Conservation (phyloP, 1,139 yeast genomes). For the Zhuliangozyma blackwelliae region DNA sequence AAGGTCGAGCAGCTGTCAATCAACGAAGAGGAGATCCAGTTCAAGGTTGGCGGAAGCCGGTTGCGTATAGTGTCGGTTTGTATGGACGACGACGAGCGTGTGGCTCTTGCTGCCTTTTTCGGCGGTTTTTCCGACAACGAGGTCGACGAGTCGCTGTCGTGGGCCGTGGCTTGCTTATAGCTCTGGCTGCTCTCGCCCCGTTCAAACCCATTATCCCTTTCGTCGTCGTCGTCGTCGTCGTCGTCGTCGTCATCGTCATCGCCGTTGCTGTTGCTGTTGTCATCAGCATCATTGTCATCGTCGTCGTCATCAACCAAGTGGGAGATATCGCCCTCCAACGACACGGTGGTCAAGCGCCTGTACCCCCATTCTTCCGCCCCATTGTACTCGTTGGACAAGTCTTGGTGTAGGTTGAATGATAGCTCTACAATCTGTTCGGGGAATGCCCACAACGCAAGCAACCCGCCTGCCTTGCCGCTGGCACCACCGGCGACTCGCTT, state of each 20-base stretch:
- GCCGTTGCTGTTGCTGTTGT: constrained; percentile 2
- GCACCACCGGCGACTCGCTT: constrained; percentile 97
- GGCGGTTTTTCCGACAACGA: constrained; percentile 28
- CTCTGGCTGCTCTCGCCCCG: constrained; percentile 7
- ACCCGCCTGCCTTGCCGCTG: constrained; percentile 95
- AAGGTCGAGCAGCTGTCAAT: constrained; percentile 73
- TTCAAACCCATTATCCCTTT: constrained; percentile 3
- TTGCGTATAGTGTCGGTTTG: constrained; percentile 13
- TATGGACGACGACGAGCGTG: constrained; percentile 14
- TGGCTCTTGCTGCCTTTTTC: constrained; percentile 30
- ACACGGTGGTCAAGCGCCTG: constrained; percentile 79
- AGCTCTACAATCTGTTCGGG: constrained; percentile 92
- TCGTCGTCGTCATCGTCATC: constrained; percentile 8
- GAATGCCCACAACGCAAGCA: constrained; percentile 92
- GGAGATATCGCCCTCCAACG: constrained; percentile 78
- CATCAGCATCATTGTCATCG: constrained; percentile 13
- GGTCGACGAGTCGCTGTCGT: constrained; percentile 19
- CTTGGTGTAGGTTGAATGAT: constrained; percentile 81
- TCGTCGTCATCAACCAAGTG: constrained; percentile 17
- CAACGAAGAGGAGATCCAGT: constrained; percentile 72
- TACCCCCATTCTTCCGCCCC: constrained; percentile 93
- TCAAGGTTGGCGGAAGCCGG: constrained; percentile 65
- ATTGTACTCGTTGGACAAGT: constrained; percentile 68
- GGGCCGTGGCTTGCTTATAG: constrained; percentile 8
- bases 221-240: constrained; percentile 5